Percentiles rank a stretch among this genome's conserved stretches.
These are phyloP conservation scores for Mortierella sp. DNA, from an alignment of 371 early-diverging fungal species.

Conservation along the genomic window DNA sequence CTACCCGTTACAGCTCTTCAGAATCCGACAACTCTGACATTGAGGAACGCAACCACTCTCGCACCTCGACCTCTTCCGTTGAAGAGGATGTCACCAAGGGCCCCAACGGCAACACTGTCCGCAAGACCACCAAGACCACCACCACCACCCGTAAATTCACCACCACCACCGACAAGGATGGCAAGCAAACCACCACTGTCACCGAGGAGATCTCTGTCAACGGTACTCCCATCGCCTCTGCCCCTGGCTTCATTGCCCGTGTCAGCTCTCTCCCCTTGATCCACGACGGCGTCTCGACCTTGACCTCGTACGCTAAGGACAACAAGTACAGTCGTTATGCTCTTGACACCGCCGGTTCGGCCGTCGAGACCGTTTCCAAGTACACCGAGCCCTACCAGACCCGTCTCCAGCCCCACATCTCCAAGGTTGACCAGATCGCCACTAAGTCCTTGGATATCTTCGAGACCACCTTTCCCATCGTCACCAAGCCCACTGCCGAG, in stretches of 20 bases:
- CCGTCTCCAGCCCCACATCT: slow-evolving; percentile 67
- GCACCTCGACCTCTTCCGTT: slow-evolving; percentile 44
- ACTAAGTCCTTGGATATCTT: slow-evolving; percentile 75
- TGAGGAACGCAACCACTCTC: slow-evolving; percentile 45
- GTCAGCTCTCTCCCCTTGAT: slow-evolving; percentile 76
- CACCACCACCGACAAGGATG: slow-evolving; percentile 8
- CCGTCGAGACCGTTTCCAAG: slow-evolving; percentile 61
- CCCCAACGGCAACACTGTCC: slow-evolving; percentile 23
- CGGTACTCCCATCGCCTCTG: slow-evolving; percentile 60
- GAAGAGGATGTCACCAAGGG: slow-evolving; percentile 47
- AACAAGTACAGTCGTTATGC: slow-evolving; percentile 72
- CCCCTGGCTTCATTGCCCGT: slow-evolving; percentile 65
- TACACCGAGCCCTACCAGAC: slow-evolving; percentile 65
- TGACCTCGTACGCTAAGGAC: slow-evolving; percentile 68
- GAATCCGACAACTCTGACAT: slow-evolving; percentile 48
- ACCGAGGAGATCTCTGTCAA: background rate
- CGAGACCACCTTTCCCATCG: slow-evolving; percentile 74
- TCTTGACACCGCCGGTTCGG: slow-evolving; percentile 62
- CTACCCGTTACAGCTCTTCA: slow-evolving; percentile 39
- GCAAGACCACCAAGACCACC: slow-evolving; percentile 38
- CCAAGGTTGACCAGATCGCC: slow-evolving; percentile 72
- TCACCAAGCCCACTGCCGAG: slow-evolving; percentile 73
- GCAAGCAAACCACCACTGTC: background rate
- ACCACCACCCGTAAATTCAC: slow-evolving; percentile 26
- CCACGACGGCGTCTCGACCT: slow-evolving; percentile 66